Conservation (phyloP, 208 protist species). For the Acanthamoeba culbertsoni region DNA sequence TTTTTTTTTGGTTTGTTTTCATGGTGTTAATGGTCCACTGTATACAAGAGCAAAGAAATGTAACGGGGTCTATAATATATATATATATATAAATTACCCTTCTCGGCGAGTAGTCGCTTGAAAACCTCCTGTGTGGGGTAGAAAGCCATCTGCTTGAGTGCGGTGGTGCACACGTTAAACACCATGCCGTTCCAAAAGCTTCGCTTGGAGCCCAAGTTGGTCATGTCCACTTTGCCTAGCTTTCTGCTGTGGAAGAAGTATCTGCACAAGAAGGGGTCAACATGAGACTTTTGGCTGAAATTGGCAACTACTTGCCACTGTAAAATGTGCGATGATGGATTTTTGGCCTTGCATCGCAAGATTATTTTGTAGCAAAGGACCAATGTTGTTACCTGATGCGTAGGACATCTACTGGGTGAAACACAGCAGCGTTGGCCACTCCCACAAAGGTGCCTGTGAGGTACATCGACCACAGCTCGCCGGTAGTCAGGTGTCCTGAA, state of each 20-base stretch:
- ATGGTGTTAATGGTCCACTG: no score
- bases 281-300: no score
- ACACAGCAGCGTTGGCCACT: slow-evolving; percentile 60
- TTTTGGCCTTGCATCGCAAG: no score
- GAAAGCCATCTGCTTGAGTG: slow-evolving; percentile 59
- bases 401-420: slow-evolving; percentile 33
- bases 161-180: slow-evolving; percentile 40
- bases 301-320: no score
- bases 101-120: background rate
- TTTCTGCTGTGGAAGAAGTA: slow-evolving; percentile 26
- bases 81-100: no score
- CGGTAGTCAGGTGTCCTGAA: background rate
- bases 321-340: no score
- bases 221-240: background rate
- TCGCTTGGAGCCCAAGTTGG: background rate
- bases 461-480: slow-evolving; percentile 27
- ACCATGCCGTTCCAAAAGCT: slow-evolving; percentile 52
- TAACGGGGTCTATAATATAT: no score
- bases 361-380: no score
- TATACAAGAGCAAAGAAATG: no score
- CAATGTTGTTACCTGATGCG: slow-evolving; percentile 16
- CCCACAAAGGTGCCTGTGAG: slow-evolving; percentile 23
- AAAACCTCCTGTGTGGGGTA: slow-evolving; percentile 52
- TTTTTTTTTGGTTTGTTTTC: no score
- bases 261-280: background rate